These are phyloP conservation scores for Trichophyton simii DNA, from an alignment of 2,329 filamentous ascomycete genomes.

Conservation along the genomic window DNA sequence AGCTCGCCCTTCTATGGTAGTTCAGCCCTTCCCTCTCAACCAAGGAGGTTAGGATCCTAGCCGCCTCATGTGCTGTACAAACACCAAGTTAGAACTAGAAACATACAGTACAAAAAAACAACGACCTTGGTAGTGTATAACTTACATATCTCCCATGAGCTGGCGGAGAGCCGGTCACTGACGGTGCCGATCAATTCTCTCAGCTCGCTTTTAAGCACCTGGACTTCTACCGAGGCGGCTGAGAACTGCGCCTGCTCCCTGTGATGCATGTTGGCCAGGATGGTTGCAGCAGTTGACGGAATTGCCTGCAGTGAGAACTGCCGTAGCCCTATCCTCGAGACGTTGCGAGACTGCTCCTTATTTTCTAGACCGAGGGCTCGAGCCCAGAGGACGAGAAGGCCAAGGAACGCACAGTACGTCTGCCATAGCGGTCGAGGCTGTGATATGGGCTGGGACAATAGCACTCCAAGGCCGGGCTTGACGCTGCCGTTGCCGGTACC, in stretches of 20 bases:
- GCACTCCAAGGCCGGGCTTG: background rate
- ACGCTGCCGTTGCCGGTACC: background rate
- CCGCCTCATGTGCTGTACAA: constrained; percentile 12
- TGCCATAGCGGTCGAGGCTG: constrained; percentile 11
- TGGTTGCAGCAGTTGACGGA: constrained; percentile 3
- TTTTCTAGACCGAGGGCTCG: constrained; percentile 11
- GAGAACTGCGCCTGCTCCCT: constrained; percentile 10
- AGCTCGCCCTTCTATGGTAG: background rate
- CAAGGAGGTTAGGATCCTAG: constrained; percentile 11
- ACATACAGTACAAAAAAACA: background rate
- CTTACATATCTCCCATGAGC: constrained; percentile 15
- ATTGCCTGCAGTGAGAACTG: background rate
- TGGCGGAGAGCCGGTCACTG: constrained; percentile 8
- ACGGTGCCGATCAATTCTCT: constrained; percentile 10
- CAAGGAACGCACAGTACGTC: constrained; percentile 13
- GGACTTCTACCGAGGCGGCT: constrained; percentile 7
- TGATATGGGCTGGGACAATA: constrained; percentile 1
- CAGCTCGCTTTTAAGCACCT: constrained; percentile 11
- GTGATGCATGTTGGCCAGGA: constrained; percentile 13
- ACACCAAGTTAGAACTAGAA: background rate
- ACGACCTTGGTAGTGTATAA: background rate
- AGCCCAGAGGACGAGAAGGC: constrained; percentile 13
- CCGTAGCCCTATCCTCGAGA: background rate
- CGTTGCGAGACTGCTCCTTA: background rate
- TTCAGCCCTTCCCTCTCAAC: constrained; percentile 7